Percentiles rank a stretch among this genome's conserved stretches.
phyloP scores from a whole-genome alignment of 1,284 basidiomycete genomes.

The Taiwanofungus camphoratus region DNA sequence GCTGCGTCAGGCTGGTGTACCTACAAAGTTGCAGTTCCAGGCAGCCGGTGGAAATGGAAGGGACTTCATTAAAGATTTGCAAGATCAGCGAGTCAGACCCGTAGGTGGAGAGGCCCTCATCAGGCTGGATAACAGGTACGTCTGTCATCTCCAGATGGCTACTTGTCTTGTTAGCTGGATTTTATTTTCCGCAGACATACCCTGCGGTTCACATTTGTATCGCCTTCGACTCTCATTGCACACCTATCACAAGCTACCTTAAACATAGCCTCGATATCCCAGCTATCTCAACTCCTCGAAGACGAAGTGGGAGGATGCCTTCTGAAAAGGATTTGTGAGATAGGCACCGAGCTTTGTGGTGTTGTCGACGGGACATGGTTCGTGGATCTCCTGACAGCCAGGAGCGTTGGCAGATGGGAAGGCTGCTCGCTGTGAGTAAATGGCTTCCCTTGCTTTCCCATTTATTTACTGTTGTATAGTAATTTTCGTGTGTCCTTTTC shows the following conservation, averaged over 20 bases:
- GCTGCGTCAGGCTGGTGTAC: slow-evolving; percentile 49
- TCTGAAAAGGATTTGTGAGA: slow-evolving; percentile 58
- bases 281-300: slow-evolving; percentile 64
- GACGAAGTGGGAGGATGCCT: slow-evolving; percentile 70
- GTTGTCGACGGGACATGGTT: slow-evolving; percentile 66
- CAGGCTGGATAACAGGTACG: slow-evolving; percentile 60
- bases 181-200: slow-evolving; percentile 52
- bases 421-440: slow-evolving; percentile 62
- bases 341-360: slow-evolving; percentile 53
- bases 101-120: slow-evolving; percentile 66
- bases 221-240: slow-evolving; percentile 65
- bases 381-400: slow-evolving; percentile 56
- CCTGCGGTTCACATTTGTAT: slow-evolving; percentile 63
- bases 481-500: slow-evolving; percentile 57
- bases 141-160: too few relatives aligned
- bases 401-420: slow-evolving; percentile 76
- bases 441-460: not conserved
- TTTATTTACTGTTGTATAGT: slow-evolving; percentile 29
- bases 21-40: slow-evolving; percentile 51
- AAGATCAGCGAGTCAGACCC: slow-evolving; percentile 22
- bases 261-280: slow-evolving; percentile 63
- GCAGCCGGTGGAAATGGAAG: slow-evolving; percentile 62
- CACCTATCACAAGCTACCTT: slow-evolving; percentile 74
- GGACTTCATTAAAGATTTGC: slow-evolving; percentile 44
- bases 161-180: too few relatives aligned